Conservation (phyloP, 2,329 filamentous ascomycete species). For the Sphaceloma murrayae region DNA sequence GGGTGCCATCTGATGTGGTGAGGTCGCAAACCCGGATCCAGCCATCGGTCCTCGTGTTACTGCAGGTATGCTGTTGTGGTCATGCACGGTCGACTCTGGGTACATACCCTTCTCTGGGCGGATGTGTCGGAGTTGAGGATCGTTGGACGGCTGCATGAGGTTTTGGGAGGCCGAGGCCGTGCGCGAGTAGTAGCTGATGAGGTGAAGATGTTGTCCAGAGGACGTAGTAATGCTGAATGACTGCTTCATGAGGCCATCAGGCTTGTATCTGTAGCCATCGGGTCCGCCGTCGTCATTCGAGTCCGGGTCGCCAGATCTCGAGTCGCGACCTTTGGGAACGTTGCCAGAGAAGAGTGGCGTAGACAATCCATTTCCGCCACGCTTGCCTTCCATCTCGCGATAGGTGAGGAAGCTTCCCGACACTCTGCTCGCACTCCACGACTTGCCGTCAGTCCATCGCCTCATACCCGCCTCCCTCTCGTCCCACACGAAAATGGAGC, state of each 20-base stretch:
- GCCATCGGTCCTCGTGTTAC: constrained; percentile 66
- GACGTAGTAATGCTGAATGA: constrained; percentile 98
- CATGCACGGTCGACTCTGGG: constrained; percentile 86
- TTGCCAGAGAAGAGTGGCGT: constrained; percentile 31
- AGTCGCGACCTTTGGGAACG: constrained; percentile 53
- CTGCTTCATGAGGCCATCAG: constrained; percentile 97
- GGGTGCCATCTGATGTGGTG: constrained; percentile 43
- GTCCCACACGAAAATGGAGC: constrained; percentile 99
- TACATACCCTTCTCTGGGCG: constrained; percentile 90
- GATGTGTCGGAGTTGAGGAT: constrained; percentile 71
- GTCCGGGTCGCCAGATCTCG: constrained; percentile 71
- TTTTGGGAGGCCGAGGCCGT: constrained; percentile 63
- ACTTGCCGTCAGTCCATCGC: constrained; percentile 97
- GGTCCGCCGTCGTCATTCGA: constrained; percentile 64
- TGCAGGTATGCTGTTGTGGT: constrained; percentile 68
- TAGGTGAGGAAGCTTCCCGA: constrained; percentile 97
- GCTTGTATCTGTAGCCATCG: constrained; percentile 89
- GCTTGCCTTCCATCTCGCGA: constrained; percentile 96
- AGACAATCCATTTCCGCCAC: constrained; percentile 64
- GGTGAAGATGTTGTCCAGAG: constrained; percentile 78
- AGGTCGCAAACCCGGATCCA: constrained; percentile 44
- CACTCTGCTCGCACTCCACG: constrained; percentile 95
- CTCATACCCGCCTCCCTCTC: constrained; percentile 97
- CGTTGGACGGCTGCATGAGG: constrained; percentile 70
- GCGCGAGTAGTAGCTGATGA: constrained; percentile 93